Base-by-base conservation (phyloP, 805 yeast species). In the Pichia kluyveri region DNA sequence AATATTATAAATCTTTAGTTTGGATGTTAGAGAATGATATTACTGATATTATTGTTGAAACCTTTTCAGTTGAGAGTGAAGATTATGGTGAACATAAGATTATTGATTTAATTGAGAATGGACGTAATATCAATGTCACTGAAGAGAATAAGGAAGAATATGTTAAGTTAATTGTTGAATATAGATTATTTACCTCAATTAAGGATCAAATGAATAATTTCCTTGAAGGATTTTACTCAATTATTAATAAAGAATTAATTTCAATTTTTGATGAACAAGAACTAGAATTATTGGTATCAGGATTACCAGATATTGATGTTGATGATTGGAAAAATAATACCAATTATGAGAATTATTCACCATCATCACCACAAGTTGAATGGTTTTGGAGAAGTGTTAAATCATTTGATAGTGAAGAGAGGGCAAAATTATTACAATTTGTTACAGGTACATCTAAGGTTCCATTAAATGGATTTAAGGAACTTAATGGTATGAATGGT, bases 371-470 rank as follows among this genome's bases (percentile, higher is more conserved):
- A 31, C 97, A 90, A 61, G 82, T 93, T 48, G 89, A 84, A 60
- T 91, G 97, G 86, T 93, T 93, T 68, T 93, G 99, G 99, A 75
- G 97, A 61, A 96, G 97, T 1, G 96, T 93, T 14, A 79, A 88
- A 58, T 86, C 97, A 1, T 93, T 93, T 67, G 96, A 88, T 59
- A 77, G 77, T 17, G 99, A 93, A 62, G 97, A 93, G 61, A 75
- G 96, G 43, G 99, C 99, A 9, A 90, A 89, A 61, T 69, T 93
- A 54, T 69, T 93, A 50, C 99, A 93, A 62, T 93, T 93, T 71
- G 91, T 95, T 1, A 93, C 99, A 0, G 99, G 99, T 51, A 91
- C 99, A 0, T 83, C 95, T 52, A 89, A 90, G 65, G 98, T 93
- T 9, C 99, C 99, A 26, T 72, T 90, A 52, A 85, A 86, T 59